Percentiles rank a stretch among this genome's conserved stretches.
Evolutionary conservation across 2,329 filamentous ascomycete genomes (phyloP).

Genomic region (Orbilia ellipsospora): DNA sequence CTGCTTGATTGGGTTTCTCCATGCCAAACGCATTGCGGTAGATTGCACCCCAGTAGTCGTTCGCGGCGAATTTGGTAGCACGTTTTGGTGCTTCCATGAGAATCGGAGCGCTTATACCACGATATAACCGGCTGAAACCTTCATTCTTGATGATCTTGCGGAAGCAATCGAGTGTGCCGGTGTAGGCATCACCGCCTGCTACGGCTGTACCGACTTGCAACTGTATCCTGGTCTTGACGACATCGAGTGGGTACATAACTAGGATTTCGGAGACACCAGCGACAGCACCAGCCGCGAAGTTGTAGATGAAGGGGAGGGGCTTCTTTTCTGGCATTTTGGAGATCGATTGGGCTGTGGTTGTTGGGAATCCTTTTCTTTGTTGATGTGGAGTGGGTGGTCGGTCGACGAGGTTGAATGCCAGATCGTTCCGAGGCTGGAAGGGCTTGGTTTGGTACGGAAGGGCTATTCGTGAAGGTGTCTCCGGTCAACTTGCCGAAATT

Average conservation of each 20-base stretch:
- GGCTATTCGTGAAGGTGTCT: too few relatives aligned
- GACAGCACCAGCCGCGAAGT: conserved; percentile 95
- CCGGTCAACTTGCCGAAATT: not conserved
- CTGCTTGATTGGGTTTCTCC: conserved; percentile 86
- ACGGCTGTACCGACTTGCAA: conserved; percentile 77
- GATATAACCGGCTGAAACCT: conserved; percentile 91
- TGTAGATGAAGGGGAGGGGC: conserved; percentile 90
- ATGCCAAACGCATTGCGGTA: conserved; percentile 88
- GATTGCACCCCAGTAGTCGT: conserved; percentile 96
- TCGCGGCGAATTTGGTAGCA: conserved; percentile 98
- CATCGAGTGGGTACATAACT: conserved; percentile 93
- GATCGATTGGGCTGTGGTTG: not conserved
- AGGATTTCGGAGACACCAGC: conserved; percentile 86
- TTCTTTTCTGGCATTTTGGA: conserved; percentile 74
- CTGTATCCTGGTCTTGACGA: conserved; percentile 97
- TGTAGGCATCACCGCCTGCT: conserved; percentile 83
- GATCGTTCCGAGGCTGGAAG: conserved; percentile 23
- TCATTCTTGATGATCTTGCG: conserved; percentile 95
- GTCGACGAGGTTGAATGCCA: conserved; percentile 21
- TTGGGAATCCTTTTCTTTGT: not conserved
- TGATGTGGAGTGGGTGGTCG: conserved; percentile 27
- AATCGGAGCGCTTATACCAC: conserved; percentile 93
- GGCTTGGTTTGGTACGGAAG: too few relatives aligned
- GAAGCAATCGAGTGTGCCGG: conserved; percentile 98
- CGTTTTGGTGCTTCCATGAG: conserved; percentile 97